phyloP scores from a whole-genome alignment of 306 rosid genomes.

The Carpinus fangiana region DNA sequence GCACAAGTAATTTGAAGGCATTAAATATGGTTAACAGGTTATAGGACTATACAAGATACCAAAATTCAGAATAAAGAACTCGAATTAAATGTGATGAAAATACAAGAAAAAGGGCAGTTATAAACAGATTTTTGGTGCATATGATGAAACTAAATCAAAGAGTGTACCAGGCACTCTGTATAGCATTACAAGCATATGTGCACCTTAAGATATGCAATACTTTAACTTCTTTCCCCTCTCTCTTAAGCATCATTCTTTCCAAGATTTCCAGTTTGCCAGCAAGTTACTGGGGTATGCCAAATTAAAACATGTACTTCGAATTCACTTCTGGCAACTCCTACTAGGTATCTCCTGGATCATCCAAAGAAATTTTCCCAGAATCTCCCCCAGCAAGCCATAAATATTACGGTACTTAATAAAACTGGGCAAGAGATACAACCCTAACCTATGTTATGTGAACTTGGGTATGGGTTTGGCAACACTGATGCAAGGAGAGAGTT shows the following conservation, averaged over 20 bases:
- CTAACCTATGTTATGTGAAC: too few species aligned
- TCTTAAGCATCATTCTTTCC: not conserved
- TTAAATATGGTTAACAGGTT: not conserved
- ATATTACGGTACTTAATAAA: too few species aligned
- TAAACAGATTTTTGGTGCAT: not conserved
- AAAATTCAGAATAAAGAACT: not conserved
- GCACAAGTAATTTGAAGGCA: not conserved
- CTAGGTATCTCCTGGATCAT: too few species aligned
- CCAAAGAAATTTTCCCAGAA: too few species aligned
- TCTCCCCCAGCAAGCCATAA: too few species aligned
- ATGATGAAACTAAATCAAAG: not conserved
- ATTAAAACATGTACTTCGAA: not conserved
- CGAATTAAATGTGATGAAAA: not conserved
- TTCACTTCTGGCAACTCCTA: too few species aligned
- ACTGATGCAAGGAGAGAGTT: too few species aligned
- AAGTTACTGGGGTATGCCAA: not conserved
- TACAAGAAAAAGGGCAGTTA: not conserved
- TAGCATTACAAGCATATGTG: not conserved
- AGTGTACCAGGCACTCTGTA: not conserved
- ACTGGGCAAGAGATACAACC: too few species aligned
- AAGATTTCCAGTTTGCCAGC: not conserved
- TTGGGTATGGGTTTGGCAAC: not conserved
- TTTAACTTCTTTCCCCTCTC: not conserved
- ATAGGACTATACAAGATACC: not conserved
- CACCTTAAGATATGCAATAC: not conserved